Conservation (phyloP, 2,329 filamentous ascomycete species). For the Gnomoniopsis smithogilvyi region DNA sequence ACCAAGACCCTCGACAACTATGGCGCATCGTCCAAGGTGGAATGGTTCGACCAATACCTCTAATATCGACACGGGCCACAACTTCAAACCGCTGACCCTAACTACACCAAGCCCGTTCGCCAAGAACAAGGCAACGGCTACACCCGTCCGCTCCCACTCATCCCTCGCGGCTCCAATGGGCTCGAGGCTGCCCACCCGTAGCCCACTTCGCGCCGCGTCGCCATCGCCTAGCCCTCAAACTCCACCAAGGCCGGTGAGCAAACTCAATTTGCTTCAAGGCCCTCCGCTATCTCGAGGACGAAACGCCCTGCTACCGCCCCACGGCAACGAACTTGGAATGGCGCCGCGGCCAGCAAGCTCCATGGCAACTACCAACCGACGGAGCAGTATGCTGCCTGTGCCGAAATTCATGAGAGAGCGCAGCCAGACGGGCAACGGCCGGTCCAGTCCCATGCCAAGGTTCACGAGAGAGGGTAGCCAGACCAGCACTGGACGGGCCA, state of each 20-base stretch:
- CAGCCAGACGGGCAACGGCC: constrained; percentile 1
- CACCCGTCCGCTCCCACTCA: constrained; percentile 37
- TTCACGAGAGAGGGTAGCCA: constrained; percentile 7
- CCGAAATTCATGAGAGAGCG: constrained; percentile 27
- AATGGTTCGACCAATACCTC: constrained; percentile 63
- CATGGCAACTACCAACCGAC: constrained; percentile 43
- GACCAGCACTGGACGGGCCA: constrained; percentile 5
- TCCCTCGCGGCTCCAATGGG: constrained; percentile 29
- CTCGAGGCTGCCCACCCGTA: constrained; percentile 51
- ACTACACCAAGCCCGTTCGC: constrained; percentile 59
- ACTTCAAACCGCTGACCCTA: constrained; percentile 60
- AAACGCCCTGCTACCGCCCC: constrained; percentile 42
- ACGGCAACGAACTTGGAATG: constrained; percentile 26
- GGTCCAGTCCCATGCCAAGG: constrained; percentile 22
- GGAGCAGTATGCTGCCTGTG: constrained; percentile 53
- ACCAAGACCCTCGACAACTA: constrained; percentile 42
- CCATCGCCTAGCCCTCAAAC: constrained; percentile 45
- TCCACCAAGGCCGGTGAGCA: constrained; percentile 40
- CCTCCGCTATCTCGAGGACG: constrained; percentile 35
- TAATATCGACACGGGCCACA: constrained; percentile 64
- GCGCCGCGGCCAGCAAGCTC: constrained; percentile 54
- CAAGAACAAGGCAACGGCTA: constrained; percentile 37
- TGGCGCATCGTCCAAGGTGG: constrained; percentile 67
- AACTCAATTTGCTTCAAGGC: constrained; percentile 50
- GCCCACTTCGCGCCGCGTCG: constrained; percentile 44